Base-by-base conservation (phyloP, 192 early-diverging fungal species). In the Podila clonocystis region DNA sequence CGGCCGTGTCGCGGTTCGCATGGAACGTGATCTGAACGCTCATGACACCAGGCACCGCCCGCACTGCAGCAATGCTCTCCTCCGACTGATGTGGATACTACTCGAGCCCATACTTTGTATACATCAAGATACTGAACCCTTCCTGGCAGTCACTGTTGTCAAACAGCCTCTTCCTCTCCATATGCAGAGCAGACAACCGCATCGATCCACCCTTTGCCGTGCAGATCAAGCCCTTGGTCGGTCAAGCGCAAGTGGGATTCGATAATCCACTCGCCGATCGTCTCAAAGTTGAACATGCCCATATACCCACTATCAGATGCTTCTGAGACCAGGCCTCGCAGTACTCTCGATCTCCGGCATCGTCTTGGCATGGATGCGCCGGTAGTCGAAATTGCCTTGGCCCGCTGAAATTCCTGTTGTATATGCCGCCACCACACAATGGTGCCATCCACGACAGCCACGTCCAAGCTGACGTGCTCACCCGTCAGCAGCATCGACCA, bases 221-320 rank as follows among this genome's bases (percentile, higher is more conserved):
- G 50, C 20, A 64, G 63, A 64, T 64, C 63, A 4, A 45, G 34
- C 63, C 63, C 49, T 38, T 64, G 63, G 28, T n/a, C 12, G 41
- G 63, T 50, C 1, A 64, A 49, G 28, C 45, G 63, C 63, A 64
- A 29, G 38, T 64, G 63, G n/a, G 38, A n/a, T 24, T 64, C 63
- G 17, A 64, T 64, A 28, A 64, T 50, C 26, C 26, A n/a, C n/a
- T 45, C 63, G 5, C 63, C 45, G 26, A 64, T 64, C 15, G 63
- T 64, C 15, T 64, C 63, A 50, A 64, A 64, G 26, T 64, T 64
- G 45, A 24, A 45, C 45, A 64, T 64, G 11, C 63, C 63, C n/a
- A 28, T 64, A 22, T 64, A 64, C 15, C 63, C 63, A n/a, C n/a
- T 3, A 26, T 17, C 38, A 64, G 45, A 31, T 64, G 63, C 63